These are phyloP conservation scores for Fraxinus velutina DNA, from an alignment of 305 asterid genomes.

Conservation along the genomic window DNA sequence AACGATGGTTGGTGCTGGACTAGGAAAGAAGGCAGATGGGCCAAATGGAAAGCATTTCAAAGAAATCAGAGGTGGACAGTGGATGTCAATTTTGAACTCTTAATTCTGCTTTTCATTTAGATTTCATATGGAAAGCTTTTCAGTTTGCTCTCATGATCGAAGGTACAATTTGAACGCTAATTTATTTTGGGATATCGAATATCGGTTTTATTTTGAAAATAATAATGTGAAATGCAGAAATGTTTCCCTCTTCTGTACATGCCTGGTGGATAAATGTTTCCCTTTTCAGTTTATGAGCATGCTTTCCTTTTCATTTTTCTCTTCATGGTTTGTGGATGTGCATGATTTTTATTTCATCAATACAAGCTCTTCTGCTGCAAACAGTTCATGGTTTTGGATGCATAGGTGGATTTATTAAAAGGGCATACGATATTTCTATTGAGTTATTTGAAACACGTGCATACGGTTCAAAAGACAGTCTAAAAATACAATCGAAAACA, in stretches of 20 bases:
- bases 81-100: not conserved
- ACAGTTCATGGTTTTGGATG: not conserved
- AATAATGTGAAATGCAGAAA: not conserved
- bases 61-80: not conserved
- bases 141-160: not conserved
- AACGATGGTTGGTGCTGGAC: not conserved
- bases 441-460: not conserved
- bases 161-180: not conserved
- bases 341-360: not conserved
- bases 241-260: not conserved
- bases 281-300: not conserved
- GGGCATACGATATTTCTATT: not conserved
- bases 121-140: not conserved
- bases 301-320: not conserved
- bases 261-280: not conserved
- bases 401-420: not conserved
- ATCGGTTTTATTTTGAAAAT: not conserved
- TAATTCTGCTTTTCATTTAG: not conserved
- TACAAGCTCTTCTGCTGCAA: not conserved
- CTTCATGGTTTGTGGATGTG: not conserved
- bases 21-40: constrained; percentile 19
- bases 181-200: not conserved
- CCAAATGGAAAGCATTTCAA: constrained; percentile 28
- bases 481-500: not conserved
- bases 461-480: not conserved